Conservation (phyloP, 345 rosid genomes). For the Anacardium occidentale region DNA sequence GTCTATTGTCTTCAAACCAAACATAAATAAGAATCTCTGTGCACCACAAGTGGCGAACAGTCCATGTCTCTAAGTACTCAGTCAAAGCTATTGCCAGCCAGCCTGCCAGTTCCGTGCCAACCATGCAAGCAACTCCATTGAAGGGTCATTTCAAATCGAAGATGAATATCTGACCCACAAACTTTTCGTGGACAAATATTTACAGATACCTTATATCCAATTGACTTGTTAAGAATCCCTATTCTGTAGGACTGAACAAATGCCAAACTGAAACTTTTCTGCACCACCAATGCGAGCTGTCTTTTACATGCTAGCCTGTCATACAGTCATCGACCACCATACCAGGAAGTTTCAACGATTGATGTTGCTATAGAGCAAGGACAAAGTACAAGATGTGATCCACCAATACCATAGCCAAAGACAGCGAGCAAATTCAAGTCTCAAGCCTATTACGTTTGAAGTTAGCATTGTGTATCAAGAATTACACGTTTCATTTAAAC, state of each 20-base stretch:
- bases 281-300: conserved; percentile 23
- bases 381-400: not conserved
- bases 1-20: conserved; percentile 16
- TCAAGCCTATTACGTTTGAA: no score
- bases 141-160: conserved; percentile 21
- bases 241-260: conserved; percentile 6
- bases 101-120: conserved; percentile 17
- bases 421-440: not conserved
- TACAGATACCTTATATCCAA: conserved; percentile 9
- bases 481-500: no score
- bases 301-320: not conserved
- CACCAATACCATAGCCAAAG: not conserved
- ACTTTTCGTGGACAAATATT: conserved; percentile 26
- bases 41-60: conserved; percentile 19
- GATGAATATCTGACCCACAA: not conserved
- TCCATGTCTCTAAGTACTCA: conserved; percentile 13
- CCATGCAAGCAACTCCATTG: conserved; percentile 17
- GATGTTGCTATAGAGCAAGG: conserved; percentile 20
- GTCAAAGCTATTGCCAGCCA: conserved; percentile 23
- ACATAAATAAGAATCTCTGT: conserved; percentile 24
- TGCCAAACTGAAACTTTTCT: conserved; percentile 10
- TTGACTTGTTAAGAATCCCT: conserved; percentile 26
- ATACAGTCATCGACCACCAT: conserved; percentile 18
- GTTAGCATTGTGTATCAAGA: no score
- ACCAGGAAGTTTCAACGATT: conserved; percentile 11